These are phyloP conservation scores for Pseudopyricularia javanii DNA, from an alignment of 2,329 filamentous ascomycete genomes.

Conservation along the genomic window DNA sequence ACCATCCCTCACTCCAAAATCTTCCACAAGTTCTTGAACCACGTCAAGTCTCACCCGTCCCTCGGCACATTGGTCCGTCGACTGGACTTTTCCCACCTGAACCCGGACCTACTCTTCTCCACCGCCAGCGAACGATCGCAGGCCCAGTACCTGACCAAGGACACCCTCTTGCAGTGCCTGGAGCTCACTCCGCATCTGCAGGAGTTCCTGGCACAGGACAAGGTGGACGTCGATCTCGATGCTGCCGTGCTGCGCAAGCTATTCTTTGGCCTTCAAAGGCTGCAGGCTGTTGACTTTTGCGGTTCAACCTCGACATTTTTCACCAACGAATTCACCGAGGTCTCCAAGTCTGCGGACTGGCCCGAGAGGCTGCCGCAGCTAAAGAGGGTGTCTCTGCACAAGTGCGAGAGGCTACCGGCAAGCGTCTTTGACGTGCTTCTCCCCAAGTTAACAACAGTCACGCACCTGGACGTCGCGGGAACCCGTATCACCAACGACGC, in stretches of 20 bases:
- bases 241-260: slow-evolving; percentile 58
- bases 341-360: slow-evolving; percentile 10
- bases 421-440: slow-evolving; percentile 57
- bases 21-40: slow-evolving; percentile 68
- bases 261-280: slow-evolving; percentile 49
- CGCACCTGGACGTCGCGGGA: slow-evolving; percentile 69
- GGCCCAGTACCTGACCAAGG: slow-evolving; percentile 63
- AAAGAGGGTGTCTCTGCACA: slow-evolving; percentile 62
- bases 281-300: slow-evolving; percentile 65
- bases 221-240: slow-evolving; percentile 65
- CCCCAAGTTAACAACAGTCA: slow-evolving; percentile 56
- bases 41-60: slow-evolving; percentile 52
- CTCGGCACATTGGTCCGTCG: slow-evolving; percentile 67
- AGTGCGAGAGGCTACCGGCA: slow-evolving; percentile 60
- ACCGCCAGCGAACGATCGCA: slow-evolving; percentile 63
- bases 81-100: slow-evolving; percentile 78
- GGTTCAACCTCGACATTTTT: slow-evolving; percentile 60
- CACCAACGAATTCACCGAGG: slow-evolving; percentile 48
- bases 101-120: slow-evolving; percentile 63
- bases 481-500: slow-evolving; percentile 64
- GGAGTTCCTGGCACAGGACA: slow-evolving; percentile 71
- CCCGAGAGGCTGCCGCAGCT: slow-evolving; percentile 31
- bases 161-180: slow-evolving; percentile 60
- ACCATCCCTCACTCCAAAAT: slow-evolving; percentile 74
- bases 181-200: slow-evolving; percentile 60